phyloP scores from a whole-genome alignment of 139 green algal species.

The Ulvella scutata region DNA sequence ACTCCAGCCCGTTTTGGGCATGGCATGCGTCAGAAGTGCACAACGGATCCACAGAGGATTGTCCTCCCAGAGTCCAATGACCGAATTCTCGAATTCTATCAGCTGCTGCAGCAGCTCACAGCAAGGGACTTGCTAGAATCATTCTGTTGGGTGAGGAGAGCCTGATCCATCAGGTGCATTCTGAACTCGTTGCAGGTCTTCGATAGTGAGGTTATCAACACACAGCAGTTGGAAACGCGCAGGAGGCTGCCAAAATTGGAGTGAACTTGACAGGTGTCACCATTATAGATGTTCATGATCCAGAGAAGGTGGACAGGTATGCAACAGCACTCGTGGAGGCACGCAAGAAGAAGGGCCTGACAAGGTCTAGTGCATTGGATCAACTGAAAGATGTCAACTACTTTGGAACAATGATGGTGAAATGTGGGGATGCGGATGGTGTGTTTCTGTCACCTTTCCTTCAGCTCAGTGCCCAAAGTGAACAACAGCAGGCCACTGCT shows the following conservation, averaged over 20 bases:
- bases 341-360: slow-evolving; percentile 59
- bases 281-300: not conserved
- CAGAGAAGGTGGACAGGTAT: slow-evolving; percentile 19
- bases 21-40: slow-evolving; percentile 43
- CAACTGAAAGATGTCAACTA: slow-evolving; percentile 42
- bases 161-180: not conserved
- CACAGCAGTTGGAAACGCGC: not conserved
- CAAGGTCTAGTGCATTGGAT: slow-evolving; percentile 39
- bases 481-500: too few species aligned
- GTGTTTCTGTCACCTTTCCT: too few species aligned
- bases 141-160: slow-evolving; percentile 33
- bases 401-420: slow-evolving; percentile 70
- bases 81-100: slow-evolving; percentile 36
- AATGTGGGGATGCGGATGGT: slow-evolving; percentile 49
- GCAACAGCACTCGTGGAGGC: slow-evolving; percentile 35
- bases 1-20: slow-evolving; percentile 75
- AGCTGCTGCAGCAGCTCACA: slow-evolving; percentile 32
- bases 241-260: not conserved
- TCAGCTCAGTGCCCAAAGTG: too few species aligned
- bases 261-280: not conserved
- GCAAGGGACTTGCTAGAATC: slow-evolving; percentile 27
- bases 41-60: slow-evolving; percentile 42
- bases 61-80: slow-evolving; percentile 72
- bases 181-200: not conserved
- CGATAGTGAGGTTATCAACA: not conserved